Conservation (phyloP, 257 asterid genomes). For the Salvia splendens region DNA sequence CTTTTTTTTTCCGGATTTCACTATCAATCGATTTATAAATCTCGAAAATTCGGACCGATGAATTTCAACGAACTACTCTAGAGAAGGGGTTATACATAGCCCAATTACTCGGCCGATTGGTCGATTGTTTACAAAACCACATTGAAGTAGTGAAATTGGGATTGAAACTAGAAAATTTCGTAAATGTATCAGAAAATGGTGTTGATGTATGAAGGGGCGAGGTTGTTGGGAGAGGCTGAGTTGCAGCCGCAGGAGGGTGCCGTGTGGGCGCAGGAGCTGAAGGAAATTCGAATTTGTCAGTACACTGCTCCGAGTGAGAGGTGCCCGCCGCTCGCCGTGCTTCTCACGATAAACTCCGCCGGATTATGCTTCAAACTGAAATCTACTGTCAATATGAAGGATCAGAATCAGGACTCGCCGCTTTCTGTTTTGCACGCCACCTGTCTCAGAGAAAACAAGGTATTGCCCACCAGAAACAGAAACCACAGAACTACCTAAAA, state of each 20-base stretch:
- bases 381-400: conserved; percentile 40
- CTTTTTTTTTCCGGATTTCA: conserved; percentile 26
- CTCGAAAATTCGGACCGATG: conserved; percentile 45
- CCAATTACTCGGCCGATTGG: conserved; percentile 24
- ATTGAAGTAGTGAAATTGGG: conserved; percentile 36
- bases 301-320: conserved; percentile 87
- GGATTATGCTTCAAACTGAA: conserved; percentile 88
- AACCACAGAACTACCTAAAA: conserved; percentile 26
- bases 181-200: conserved; percentile 53
- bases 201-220: conserved; percentile 73
- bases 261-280: conserved; percentile 36
- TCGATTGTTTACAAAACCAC: conserved; percentile 27
- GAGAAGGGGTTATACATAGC: neutral
- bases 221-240: conserved; percentile 78
- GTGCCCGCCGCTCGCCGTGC: conserved; percentile 91
- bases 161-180: conserved; percentile 14
- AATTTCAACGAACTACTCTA: conserved; percentile 19
- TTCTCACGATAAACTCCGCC: conserved; percentile 55
- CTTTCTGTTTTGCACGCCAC: conserved; percentile 77
- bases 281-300: conserved; percentile 59
- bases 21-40: conserved; percentile 39
- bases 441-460: conserved; percentile 98
- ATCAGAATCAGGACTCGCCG: conserved; percentile 55
- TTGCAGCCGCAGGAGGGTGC: conserved; percentile 50
- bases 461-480: conserved; percentile 46